Evolutionary conservation across 208 protist genomes (phyloP), one percentile per base, ranked within the genome.

Genomic region (Wallacemonas sp.): DNA sequence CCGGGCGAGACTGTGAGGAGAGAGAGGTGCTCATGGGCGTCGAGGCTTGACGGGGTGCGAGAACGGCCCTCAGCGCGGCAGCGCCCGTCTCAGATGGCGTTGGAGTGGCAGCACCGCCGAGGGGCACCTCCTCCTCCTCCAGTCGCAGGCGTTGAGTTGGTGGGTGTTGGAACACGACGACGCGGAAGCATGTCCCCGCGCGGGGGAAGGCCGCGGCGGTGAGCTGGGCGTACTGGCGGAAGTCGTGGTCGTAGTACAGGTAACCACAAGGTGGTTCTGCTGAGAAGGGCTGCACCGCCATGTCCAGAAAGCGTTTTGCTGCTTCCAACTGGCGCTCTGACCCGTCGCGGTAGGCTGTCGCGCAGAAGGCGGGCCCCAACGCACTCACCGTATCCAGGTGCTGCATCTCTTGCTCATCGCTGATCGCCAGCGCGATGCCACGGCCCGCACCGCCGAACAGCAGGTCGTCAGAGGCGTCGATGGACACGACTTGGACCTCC

Each of bases 201-300:
- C 74, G 65, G 1, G 60, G 24, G n/a, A 77, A 47, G 28, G 74
- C 80, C 21, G 84, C 70, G 9, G 66, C 59, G 14, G 67, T 75
- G 27, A 89, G 72, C 41, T 62, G 55, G 38, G 79, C 65, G 33
- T 79, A 83, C 54, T 78, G 58, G 22, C 71, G 47, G 28, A 85
- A 83, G 46, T 81, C 72, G 11, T 58, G 59, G 63, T 84, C 74
- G 55, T 82, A 84, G 65, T 79, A 90, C 59, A 78, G 72, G 54
- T 84, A 78, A 0, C 44, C 73, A 33, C 66, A 62, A 2, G 77
- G 71, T 1, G 46, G 28, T 49, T 61, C 77, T 0, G 15, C 63
- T 27, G 38, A 61, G 38, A 44, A 70, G 9, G 44, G 59, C 22
- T 38, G 24, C 17, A 47, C 38, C 17, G 59, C 59, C 17, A 49